These are phyloP conservation scores for Scedosporium apiospermum DNA, from an alignment of 2,329 filamentous ascomycete genomes.

Conservation along the genomic window DNA sequence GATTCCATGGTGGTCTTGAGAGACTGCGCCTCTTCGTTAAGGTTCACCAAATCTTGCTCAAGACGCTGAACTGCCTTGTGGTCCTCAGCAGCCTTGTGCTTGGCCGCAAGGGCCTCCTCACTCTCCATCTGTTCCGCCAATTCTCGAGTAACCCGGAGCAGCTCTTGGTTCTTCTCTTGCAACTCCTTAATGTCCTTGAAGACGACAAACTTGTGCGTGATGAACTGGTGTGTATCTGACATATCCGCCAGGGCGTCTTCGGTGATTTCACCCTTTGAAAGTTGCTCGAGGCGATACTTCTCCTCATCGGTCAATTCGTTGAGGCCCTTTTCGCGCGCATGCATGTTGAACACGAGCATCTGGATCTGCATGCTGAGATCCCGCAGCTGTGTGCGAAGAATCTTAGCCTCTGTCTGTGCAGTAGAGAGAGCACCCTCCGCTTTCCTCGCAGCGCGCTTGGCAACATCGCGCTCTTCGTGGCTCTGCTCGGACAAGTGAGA, in stretches of 20 bases:
- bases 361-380: constrained; percentile 88
- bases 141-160: constrained; percentile 73
- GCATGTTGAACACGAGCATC: constrained; percentile 77
- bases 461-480: constrained; percentile 68
- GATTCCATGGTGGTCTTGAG: constrained; percentile 80
- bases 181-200: constrained; percentile 81
- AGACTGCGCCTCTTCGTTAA: constrained; percentile 77
- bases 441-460: constrained; percentile 69
- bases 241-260: constrained; percentile 64
- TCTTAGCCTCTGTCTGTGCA: constrained; percentile 59
- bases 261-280: constrained; percentile 65
- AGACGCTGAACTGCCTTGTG: constrained; percentile 66
- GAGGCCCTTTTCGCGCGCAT: constrained; percentile 70
- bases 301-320: constrained; percentile 64
- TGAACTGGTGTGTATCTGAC: constrained; percentile 79
- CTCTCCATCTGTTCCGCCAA: constrained; percentile 86
- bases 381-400: constrained; percentile 76
- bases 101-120: constrained; percentile 66
- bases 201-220: constrained; percentile 79
- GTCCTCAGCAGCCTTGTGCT: constrained; percentile 52
- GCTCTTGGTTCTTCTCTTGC: constrained; percentile 78
- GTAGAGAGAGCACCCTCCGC: constrained; percentile 62
- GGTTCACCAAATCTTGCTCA: constrained; percentile 60
- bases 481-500: constrained; percentile 76
- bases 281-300: constrained; percentile 62